These are phyloP conservation scores for Neurospora hispaniola DNA, from an alignment of 495 filamentous ascomycete species.

Conservation along the genomic window DNA sequence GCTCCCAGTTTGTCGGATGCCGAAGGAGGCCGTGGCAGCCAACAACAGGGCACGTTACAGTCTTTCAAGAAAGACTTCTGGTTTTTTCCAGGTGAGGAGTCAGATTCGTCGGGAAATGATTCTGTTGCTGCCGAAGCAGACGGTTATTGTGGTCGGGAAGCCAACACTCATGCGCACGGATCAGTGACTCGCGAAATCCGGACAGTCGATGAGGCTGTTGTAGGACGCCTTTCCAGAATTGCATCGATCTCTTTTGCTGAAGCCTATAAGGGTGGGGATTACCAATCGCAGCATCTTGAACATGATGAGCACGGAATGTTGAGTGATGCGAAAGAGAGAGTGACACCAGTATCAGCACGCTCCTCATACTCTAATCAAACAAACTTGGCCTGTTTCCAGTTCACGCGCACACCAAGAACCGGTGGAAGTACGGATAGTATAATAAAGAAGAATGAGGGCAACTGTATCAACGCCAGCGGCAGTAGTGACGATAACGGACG, in stretches of 20 bases:
- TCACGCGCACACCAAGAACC: neutral
- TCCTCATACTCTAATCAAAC: conserved; percentile 6
- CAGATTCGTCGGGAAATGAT: neutral
- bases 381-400: neutral
- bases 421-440: neutral
- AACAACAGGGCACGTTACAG: neutral
- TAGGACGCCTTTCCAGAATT: neutral
- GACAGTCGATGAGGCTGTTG: neutral
- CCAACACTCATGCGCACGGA: neutral
- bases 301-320: neutral
- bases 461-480: neutral
- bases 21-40: neutral
- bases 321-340: neutral
- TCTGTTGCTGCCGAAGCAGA: neutral
- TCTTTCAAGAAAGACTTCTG: neutral
- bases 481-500: neutral
- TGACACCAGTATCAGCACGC: neutral
- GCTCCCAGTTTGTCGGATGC: neutral
- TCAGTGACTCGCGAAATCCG: neutral
- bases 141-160: neutral
- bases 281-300: neutral
- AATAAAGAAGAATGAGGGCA: neutral
- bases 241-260: neutral
- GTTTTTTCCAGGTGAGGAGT: neutral
- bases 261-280: neutral